Conservation (phyloP, 2,329 filamentous ascomycete species). For the Stemphylium vesicarium region DNA sequence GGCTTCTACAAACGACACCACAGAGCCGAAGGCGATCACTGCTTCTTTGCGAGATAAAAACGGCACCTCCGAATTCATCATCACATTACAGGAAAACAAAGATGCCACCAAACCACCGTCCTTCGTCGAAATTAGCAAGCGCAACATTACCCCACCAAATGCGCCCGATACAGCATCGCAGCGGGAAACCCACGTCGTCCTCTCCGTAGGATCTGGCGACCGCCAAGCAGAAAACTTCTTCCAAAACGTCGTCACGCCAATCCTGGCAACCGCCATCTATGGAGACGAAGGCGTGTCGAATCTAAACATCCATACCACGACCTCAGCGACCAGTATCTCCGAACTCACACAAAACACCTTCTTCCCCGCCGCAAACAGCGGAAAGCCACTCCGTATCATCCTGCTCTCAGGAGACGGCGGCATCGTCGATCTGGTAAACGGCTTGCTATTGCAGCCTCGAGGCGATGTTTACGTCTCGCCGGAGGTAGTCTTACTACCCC, state of each 20-base stretch:
- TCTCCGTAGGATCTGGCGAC: slow-evolving; percentile 55
- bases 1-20: background rate
- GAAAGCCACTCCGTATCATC: slow-evolving; percentile 60
- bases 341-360: slow-evolving; percentile 64
- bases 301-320: slow-evolving; percentile 66
- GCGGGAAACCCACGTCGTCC: slow-evolving; percentile 50
- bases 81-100: slow-evolving; percentile 18
- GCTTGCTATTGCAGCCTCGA: slow-evolving; percentile 51
- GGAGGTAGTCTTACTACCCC: slow-evolving; percentile 61
- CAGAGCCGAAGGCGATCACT: slow-evolving; percentile 11
- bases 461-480: slow-evolving; percentile 55
- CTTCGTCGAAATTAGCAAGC: slow-evolving; percentile 27
- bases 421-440: slow-evolving; percentile 81
- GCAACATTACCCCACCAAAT: slow-evolving; percentile 15
- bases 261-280: slow-evolving; percentile 53
- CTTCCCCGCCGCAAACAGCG: slow-evolving; percentile 58
- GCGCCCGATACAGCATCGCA: slow-evolving; percentile 6
- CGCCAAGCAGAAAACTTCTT: slow-evolving; percentile 51
- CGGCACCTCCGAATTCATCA: slow-evolving; percentile 8
- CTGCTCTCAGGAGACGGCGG: slow-evolving; percentile 90
- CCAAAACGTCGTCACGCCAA: slow-evolving; percentile 45
- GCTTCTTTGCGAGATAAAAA: slow-evolving; percentile 12
- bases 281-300: slow-evolving; percentile 42
- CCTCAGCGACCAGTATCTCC: slow-evolving; percentile 67
- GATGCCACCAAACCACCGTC: slow-evolving; percentile 23